Percentiles rank a stretch among this genome's conserved stretches.
Conservation (phyloP, 2,329 filamentous ascomycete genomes). For the Rhinocladiella mackenziei region DNA sequence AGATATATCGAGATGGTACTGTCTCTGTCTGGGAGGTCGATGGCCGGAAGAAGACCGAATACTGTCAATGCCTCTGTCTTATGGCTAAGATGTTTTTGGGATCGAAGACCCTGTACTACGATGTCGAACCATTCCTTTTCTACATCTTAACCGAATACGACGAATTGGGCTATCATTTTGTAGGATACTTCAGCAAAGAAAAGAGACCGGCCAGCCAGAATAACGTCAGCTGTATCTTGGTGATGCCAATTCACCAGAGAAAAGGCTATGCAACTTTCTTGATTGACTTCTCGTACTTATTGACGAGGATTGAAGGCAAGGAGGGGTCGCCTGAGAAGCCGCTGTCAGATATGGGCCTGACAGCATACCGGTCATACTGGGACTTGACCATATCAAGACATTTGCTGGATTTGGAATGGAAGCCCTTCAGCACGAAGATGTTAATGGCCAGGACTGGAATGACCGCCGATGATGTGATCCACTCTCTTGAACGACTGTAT, state of each 20-base stretch:
- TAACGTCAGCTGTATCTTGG: constrained; percentile 96
- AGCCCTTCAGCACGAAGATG: constrained; percentile 54
- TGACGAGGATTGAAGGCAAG: constrained; percentile 88
- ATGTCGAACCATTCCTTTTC: constrained; percentile 98
- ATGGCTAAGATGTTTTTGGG: constrained; percentile 95
- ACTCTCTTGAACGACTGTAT: constrained; percentile 82
- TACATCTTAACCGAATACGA: constrained; percentile 94
- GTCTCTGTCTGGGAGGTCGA: constrained; percentile 98
- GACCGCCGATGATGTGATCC: constrained; percentile 93
- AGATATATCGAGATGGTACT: constrained; percentile 92
- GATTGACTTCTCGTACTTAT: constrained; percentile 96
- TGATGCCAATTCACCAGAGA: constrained; percentile 90
- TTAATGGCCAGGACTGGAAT: constrained; percentile 71
- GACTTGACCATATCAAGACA: constrained; percentile 82
- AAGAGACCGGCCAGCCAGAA: constrained; percentile 92
- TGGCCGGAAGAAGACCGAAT: constrained; percentile 85
- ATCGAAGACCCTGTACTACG: constrained; percentile 98
- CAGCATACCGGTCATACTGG: constrained; percentile 98
- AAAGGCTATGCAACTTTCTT: constrained; percentile 95
- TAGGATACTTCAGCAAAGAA: constrained; percentile 99
- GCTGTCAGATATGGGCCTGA: constrained; percentile 93
- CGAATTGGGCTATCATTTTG: constrained; percentile 85
- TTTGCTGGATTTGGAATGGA: constrained; percentile 57
- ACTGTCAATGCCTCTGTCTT: constrained; percentile 93
- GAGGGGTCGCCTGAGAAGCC: constrained; percentile 96